A percentile compares a stretch with the other conserved stretches of the same genome.
These are phyloP conservation scores for Lentinula lateritia DNA, from an alignment of 768 basidiomycete species.

Conservation along the genomic window DNA sequence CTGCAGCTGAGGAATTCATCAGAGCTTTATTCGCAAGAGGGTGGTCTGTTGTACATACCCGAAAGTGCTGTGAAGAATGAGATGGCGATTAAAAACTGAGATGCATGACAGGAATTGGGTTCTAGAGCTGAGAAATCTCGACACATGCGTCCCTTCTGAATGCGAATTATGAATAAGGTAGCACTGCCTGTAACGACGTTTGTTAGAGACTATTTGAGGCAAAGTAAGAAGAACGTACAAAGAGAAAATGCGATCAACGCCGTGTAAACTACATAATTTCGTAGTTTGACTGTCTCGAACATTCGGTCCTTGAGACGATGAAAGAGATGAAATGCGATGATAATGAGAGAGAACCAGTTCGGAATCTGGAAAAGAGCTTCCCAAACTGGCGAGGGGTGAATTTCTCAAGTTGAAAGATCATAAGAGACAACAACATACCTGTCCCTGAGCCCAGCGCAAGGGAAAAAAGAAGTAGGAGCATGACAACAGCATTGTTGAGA, in stretches of 20 bases:
- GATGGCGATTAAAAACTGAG: conserved; percentile 19
- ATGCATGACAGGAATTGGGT: conserved; percentile 15
- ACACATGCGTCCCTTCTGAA: conserved; percentile 21
- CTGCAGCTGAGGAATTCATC: background rate
- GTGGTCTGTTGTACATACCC: background rate
- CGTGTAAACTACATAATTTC: conserved; percentile 8
- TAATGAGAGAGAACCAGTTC: conserved; percentile 13
- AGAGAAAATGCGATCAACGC: conserved; percentile 3
- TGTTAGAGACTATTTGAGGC: background rate
- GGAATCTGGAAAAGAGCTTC: conserved; percentile 12
- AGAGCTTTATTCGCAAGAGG: background rate
- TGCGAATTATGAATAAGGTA: conserved; percentile 20
- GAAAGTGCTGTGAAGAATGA: conserved; percentile 19
- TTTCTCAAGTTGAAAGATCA: background rate
- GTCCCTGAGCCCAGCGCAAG: conserved; percentile 7
- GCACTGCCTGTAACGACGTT: conserved; percentile 12
- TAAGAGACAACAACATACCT: background rate
- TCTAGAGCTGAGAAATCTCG: conserved; percentile 20
- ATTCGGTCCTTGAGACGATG: conserved; percentile 12
- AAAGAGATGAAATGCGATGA: conserved; percentile 10
- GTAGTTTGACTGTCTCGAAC: conserved; percentile 8
- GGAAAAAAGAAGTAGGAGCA: background rate
- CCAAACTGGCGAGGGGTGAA: background rate
- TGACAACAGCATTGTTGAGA: background rate
- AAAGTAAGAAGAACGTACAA: conserved; percentile 4